These are phyloP conservation scores for Pyrus communis DNA, from an alignment of 306 rosid species.

Conservation along the genomic window DNA sequence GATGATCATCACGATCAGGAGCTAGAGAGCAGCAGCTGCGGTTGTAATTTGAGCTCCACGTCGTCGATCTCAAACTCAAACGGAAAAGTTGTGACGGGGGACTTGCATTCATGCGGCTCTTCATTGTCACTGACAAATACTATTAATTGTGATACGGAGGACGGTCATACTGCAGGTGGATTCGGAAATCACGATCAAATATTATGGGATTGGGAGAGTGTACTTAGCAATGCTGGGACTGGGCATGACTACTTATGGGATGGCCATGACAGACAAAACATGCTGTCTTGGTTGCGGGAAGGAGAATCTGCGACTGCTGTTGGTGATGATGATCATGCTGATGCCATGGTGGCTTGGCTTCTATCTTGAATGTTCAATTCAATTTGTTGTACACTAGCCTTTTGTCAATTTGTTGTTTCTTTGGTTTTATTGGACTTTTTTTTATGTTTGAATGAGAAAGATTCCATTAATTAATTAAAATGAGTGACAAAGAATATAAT, in stretches of 20 bases:
- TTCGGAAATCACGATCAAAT: background rate
- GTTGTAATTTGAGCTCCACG: background rate
- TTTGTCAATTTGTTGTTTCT: background rate
- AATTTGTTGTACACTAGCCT: background rate
- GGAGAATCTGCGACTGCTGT: background rate
- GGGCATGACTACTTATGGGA: slow-evolving; percentile 1
- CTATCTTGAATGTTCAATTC: slow-evolving; percentile 32
- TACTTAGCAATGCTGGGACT: background rate
- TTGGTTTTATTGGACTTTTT: background rate
- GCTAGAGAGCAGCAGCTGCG: background rate
- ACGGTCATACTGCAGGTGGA: background rate
- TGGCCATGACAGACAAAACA: slow-evolving; percentile 14
- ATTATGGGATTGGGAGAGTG: slow-evolving; percentile 11
- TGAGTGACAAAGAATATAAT: background rate
- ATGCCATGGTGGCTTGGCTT: slow-evolving; percentile 44
- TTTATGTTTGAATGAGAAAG: background rate
- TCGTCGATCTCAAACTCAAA: background rate
- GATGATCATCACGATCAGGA: background rate
- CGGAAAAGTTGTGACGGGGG: background rate
- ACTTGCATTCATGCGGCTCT: background rate
- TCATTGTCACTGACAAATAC: background rate
- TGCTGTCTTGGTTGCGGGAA: slow-evolving; percentile 33
- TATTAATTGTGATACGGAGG: background rate
- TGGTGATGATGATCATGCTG: background rate
- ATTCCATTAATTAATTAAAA: background rate